Conservation (phyloP, 768 basidiomycete species). For the Pleurotus eryngii region DNA sequence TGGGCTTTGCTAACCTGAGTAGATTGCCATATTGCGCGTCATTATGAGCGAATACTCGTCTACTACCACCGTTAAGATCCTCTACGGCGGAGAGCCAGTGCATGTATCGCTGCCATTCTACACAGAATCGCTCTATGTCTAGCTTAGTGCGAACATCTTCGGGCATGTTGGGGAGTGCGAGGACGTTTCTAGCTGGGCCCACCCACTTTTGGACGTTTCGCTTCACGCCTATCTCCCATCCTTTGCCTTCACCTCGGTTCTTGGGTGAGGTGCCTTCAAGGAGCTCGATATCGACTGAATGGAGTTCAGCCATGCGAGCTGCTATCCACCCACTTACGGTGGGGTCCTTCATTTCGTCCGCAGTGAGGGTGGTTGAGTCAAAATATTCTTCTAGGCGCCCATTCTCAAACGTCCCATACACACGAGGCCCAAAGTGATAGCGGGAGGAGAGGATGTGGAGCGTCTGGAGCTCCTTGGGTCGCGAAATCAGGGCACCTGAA, state of each 20-base stretch:
- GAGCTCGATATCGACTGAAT: slow-evolving; percentile 79
- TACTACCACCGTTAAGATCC: slow-evolving; percentile 53
- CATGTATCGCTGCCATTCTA: slow-evolving; percentile 67
- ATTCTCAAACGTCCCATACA: slow-evolving; percentile 94
- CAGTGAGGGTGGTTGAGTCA: slow-evolving; percentile 76
- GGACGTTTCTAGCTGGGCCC: slow-evolving; percentile 66
- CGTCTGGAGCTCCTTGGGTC: slow-evolving; percentile 79
- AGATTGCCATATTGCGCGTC: slow-evolving; percentile 97
- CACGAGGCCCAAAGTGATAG: slow-evolving; percentile 85
- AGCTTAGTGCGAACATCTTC: slow-evolving; percentile 47
- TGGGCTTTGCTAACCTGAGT: slow-evolving; percentile 59
- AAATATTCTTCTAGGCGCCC: slow-evolving; percentile 97
- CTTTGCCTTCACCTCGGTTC: slow-evolving; percentile 38
- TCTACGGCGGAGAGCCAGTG: slow-evolving; percentile 66
- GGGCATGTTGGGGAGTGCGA: slow-evolving; percentile 53
- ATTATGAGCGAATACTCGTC: slow-evolving; percentile 84
- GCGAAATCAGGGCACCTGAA: slow-evolving; percentile 83
- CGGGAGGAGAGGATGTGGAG: slow-evolving; percentile 86
- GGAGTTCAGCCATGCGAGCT: slow-evolving; percentile 94
- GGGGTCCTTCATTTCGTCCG: slow-evolving; percentile 75
- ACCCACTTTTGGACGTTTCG: slow-evolving; percentile 75
- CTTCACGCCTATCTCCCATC: slow-evolving; percentile 57
- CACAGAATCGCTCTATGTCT: slow-evolving; percentile 60
- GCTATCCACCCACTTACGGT: slow-evolving; percentile 82
- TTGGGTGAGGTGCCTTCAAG: slow-evolving; percentile 47